Percentiles rank a stretch among this genome's conserved stretches.
Evolutionary conservation across 768 basidiomycete species (phyloP).

Genomic region (Lentinula detonsa): DNA sequence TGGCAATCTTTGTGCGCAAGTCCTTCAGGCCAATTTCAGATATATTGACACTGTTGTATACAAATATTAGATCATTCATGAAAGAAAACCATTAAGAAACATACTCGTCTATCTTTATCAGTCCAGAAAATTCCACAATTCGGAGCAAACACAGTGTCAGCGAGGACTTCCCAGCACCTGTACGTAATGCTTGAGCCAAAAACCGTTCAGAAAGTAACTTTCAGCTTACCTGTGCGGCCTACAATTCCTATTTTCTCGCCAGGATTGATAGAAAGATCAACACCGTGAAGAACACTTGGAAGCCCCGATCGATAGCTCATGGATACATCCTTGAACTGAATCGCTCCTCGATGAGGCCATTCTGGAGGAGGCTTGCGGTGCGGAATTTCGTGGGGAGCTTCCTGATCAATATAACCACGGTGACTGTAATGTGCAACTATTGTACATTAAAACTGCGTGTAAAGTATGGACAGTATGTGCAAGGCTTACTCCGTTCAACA

Average conservation of each 20-base stretch:
- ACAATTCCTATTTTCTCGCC: conserved; percentile 80
- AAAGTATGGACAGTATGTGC: neutral
- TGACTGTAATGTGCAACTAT: conserved; percentile 51
- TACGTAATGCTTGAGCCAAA: neutral
- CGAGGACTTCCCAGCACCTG: conserved; percentile 56
- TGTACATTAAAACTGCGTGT: neutral
- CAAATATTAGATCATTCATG: conserved; percentile 6
- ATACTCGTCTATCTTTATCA: conserved; percentile 60
- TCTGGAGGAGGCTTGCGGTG: conserved; percentile 45
- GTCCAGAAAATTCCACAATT: conserved; percentile 63
- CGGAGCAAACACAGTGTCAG: conserved; percentile 62
- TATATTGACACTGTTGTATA: conserved; percentile 48
- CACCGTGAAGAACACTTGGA: conserved; percentile 64
- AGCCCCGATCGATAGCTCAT: conserved; percentile 67
- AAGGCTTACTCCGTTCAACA: conserved; percentile 45
- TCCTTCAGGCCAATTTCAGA: conserved; percentile 61
- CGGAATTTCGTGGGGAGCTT: conserved; percentile 57
- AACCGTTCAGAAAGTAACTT: neutral
- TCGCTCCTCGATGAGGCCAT: conserved; percentile 61
- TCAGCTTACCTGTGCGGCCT: conserved; percentile 31
- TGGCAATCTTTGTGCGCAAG: conserved; percentile 51
- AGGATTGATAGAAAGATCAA: conserved; percentile 51
- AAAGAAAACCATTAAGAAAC: conserved; percentile 5
- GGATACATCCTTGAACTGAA: conserved; percentile 54
- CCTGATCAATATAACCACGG: conserved; percentile 47